Evolutionary conservation across 1,139 yeast genomes (phyloP).

Genomic region (Sugiyamaella paludigena): DNA sequence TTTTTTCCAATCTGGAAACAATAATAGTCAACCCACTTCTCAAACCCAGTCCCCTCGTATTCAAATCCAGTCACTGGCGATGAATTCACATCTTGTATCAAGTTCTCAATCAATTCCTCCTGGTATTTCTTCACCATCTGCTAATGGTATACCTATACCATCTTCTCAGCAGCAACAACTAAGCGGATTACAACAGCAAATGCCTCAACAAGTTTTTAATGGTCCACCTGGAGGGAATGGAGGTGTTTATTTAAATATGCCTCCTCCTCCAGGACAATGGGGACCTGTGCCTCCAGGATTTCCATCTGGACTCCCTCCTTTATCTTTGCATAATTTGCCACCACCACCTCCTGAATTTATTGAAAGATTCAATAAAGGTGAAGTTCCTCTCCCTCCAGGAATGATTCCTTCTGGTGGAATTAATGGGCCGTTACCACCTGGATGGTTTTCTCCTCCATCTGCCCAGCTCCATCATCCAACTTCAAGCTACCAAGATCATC

Average conservation of each 20-base stretch:
- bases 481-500: conserved; percentile 6
- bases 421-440: conserved; percentile 11
- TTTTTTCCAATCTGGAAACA: conserved; percentile 5
- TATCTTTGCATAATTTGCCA: conserved; percentile 11
- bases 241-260: conserved; percentile 11
- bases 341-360: conserved; percentile 20
- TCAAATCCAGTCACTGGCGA: background rate
- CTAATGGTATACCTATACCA: background rate
- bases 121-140: no score
- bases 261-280: conserved; percentile 15
- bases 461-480: conserved; percentile 4
- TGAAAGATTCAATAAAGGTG: conserved; percentile 17
- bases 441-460: conserved; percentile 11
- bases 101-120: no score
- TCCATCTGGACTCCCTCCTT: background rate
- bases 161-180: background rate
- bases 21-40: background rate
- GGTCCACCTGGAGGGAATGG: background rate
- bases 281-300: conserved; percentile 13
- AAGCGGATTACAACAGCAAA: background rate
- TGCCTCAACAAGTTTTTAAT: conserved; percentile 4
- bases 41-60: background rate
- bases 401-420: conserved; percentile 12
- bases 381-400: conserved; percentile 17
- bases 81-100: no score